Percentiles rank a stretch among this genome's conserved stretches.
These are phyloP conservation scores for Boletus coccyginus DNA, from an alignment of 768 basidiomycete species.

Conservation along the genomic window DNA sequence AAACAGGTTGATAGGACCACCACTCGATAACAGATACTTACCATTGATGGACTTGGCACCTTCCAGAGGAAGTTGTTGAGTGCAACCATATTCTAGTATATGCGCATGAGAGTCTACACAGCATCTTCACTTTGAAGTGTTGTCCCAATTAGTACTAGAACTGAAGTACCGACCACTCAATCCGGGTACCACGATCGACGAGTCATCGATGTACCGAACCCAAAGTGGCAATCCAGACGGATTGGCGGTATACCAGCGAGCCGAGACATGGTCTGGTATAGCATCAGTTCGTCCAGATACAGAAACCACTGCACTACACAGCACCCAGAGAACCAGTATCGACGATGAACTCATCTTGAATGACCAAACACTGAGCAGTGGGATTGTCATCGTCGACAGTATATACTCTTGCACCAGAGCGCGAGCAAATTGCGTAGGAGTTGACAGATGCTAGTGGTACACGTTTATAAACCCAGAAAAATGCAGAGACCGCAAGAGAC, in stretches of 20 bases:
- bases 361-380: slow-evolving; percentile 61
- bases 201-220: slow-evolving; percentile 50
- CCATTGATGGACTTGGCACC: slow-evolving; percentile 60
- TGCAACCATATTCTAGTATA: slow-evolving; percentile 74
- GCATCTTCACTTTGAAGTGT: neutral
- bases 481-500: slow-evolving; percentile 4
- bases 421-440: slow-evolving; percentile 66
- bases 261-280: slow-evolving; percentile 40
- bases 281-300: slow-evolving; percentile 1
- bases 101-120: slow-evolving; percentile 75
- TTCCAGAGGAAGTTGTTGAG: slow-evolving; percentile 60
- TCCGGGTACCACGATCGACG: slow-evolving; percentile 68
- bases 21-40: slow-evolving; percentile 16
- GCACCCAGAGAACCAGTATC: slow-evolving; percentile 57
- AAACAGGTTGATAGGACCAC: neutral
- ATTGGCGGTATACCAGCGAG: slow-evolving; percentile 36
- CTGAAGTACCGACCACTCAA: slow-evolving; percentile 60
- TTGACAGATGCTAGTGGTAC: slow-evolving; percentile 14
- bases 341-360: slow-evolving; percentile 48
- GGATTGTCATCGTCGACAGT: slow-evolving; percentile 59
- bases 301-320: slow-evolving; percentile 15
- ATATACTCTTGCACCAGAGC: slow-evolving; percentile 50
- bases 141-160: slow-evolving; percentile 6
- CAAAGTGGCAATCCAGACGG: slow-evolving; percentile 28
- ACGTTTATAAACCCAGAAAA: slow-evolving; percentile 9